Base-by-base conservation (phyloP, 441 rosid genomes). In the Biscutella laevigata region DNA sequence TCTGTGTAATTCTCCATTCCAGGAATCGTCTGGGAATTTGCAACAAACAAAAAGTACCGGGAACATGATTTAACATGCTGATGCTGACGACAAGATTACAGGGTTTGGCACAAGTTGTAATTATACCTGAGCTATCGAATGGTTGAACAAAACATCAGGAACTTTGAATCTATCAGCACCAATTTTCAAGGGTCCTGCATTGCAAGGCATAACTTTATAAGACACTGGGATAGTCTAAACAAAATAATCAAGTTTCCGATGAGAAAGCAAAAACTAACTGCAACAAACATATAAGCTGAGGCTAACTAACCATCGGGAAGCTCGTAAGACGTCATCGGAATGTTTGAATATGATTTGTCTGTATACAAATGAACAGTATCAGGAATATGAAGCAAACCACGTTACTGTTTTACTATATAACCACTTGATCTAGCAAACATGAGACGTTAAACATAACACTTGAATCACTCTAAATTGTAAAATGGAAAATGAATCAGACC, bases 231-330 rank as follows among this genome's bases (percentile, higher is more conserved):
- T 9, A 19, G 22, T 8, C 7, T 39, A 39, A 38, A 36, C 15
- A 41, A n/a, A 21, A 16, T 28, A 28, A 13, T 21, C 14, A 53
- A 27, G 36, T 29, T 29, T 40, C 29, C 10, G 11, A 6, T 3
- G 28, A 13, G 7, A 41, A 28, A 54, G 40, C 2, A 41, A 24
- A 13, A 56, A 41, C 21, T 5, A 42, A 32, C 7, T 4, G 6
- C 17, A 20, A 57, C 1, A 43, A 25, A 32, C 5, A 26, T 8
- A 59, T 9, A 42, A 45, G 45, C 10, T n/a, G 47, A 43, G 21
- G 69, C 94, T 88, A 76, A 85, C 96, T 83, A 96, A 84, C 98
- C 96, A 79, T 92, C 96, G 32, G 98, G 95, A 67, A 88, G 94
- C 78, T 92, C 96, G 39, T 92, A 92, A 2, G 96, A 81, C 46